Base-by-base conservation (phyloP, 2,329 filamentous ascomycete genomes). In the Neonectria punicea region DNA sequence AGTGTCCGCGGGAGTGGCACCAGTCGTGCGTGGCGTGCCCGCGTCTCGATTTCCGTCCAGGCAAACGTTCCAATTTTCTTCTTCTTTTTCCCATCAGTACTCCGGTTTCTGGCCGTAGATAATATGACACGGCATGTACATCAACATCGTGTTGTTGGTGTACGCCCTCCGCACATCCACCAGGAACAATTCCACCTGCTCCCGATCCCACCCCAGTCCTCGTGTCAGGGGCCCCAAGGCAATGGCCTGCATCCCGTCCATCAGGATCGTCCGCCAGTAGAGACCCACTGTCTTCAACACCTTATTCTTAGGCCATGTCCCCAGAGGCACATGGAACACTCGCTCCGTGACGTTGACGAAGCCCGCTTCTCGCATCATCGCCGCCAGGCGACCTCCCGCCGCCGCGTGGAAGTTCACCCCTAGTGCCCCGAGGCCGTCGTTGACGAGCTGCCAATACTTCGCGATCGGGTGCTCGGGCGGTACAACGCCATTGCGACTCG, bases 51-150 rank as follows among this genome's bases (percentile, higher is more conserved):
- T 4, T 49, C 32, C 11, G 22, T 30, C 11, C 30, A 41, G n/a
- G 30, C n/a, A 44, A 57, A 30, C 22, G 20, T 43, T 11, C 39
- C 28, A 50, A 22, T 50, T 18, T 51, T 22, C 41, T 34, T 20
- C 43, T 46, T 9, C 44, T 71, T 66, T 20, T 41, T 66, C n/a
- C 22, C 32, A 22, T 47, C 32, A 25, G 54, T 65, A 69, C 39
- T 66, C 54, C 36, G 86, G 84, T 73, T 83, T 87, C 74, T 88
- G 86, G 16, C 81, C 86, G 68, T 85, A 87, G 13, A 87, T 78
- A 56, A 87, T 80, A 71, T 86, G 82, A 68, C 87, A 78, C 9
- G 85, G 85, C 86, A 88, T 88, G 67, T 86, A 87, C 79, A 81
- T 78, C 69, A 83, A 80, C 68, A 76, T 77, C 61, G 75, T 71